These are phyloP conservation scores for Athelia sp. DNA, from an alignment of 1,284 basidiomycete genomes.

Conservation along the genomic window DNA sequence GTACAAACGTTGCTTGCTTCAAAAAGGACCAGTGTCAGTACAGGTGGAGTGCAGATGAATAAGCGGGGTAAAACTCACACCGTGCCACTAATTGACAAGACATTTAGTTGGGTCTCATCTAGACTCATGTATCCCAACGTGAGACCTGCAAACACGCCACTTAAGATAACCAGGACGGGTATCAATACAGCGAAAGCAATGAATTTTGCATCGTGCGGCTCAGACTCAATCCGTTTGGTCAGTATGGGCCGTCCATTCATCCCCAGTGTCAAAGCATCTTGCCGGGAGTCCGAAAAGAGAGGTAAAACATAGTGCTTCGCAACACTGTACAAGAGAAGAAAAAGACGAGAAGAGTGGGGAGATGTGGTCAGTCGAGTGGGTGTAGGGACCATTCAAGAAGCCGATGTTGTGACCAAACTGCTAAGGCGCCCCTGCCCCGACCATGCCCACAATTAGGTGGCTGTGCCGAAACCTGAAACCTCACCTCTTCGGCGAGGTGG, in stretches of 20 bases:
- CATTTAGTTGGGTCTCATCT: constrained; percentile 89
- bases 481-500: too few species aligned
- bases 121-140: constrained; percentile 91
- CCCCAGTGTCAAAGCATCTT: too few species aligned
- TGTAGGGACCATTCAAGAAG: too few species aligned
- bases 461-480: too few species aligned
- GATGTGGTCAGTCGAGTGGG: not conserved
- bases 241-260: too few species aligned
- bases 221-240: constrained; percentile 25
- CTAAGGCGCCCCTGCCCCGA: too few species aligned
- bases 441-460: too few species aligned
- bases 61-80: constrained; percentile 48
- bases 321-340: constrained; percentile 39
- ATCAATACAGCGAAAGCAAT: constrained; percentile 49
- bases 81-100: constrained; percentile 80
- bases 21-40: too few species aligned
- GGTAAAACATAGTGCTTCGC: constrained; percentile 34
- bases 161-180: constrained; percentile 47
- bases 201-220: constrained; percentile 27
- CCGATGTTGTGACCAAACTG: too few species aligned
- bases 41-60: not conserved
- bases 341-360: constrained; percentile 34
- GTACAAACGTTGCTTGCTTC: constrained; percentile 71
- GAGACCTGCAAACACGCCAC: constrained; percentile 65
- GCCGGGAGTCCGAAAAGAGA: too few species aligned